Evolutionary conservation across 208 protist genomes (phyloP), one percentile per base, ranked within the genome.

Genomic region (Vickermania ingenoplastis): DNA sequence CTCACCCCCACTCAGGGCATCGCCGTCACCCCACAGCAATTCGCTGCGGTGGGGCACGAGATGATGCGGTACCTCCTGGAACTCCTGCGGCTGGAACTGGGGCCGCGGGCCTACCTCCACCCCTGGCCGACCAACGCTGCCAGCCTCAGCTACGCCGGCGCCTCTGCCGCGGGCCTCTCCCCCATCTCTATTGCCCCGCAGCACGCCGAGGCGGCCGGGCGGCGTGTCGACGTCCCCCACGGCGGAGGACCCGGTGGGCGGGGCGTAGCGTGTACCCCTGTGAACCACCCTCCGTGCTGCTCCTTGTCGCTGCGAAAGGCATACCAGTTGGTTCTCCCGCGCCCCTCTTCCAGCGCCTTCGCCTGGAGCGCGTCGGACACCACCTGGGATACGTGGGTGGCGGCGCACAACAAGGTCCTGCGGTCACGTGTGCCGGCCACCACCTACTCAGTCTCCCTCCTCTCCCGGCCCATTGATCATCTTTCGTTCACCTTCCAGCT

Each of bases 401-500:
- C 75, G 45, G 45, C 67, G 50, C 77, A 89, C 51, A 92, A 92
- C 62, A 59, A 61, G 27, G 62, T 66, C 50, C 67, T 75, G 30
- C 53, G 59, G 22, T 64, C 69, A 3, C 66, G 72, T 31, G 74
- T 65, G 29, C 77, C 73, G 24, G 51, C 54, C 51, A 74, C 61
- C 51, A 82, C 77, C 2, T 81, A 84, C 69, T 41, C 67, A 36
- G 85, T 92, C 63, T 81, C 81, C 27, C 84, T 75, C 7, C 50
- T 66, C 0, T 69, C 69, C 11, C 67, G 69, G 23, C 86, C 86
- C 25, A 49, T 89, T 21, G 65, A 74, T 23, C 59, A 78, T 28
- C 57, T 92, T 24, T 17, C 52, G 25, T 85, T 86, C 41, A 70
- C 61, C 59, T 83, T 92, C 59, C 69, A 77, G 53, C 88, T 80